Evolutionary conservation across 75 land plant species (phyloP), one percentile per base, ranked within the genome.

Genomic region (Pinus tabuliformis): DNA sequence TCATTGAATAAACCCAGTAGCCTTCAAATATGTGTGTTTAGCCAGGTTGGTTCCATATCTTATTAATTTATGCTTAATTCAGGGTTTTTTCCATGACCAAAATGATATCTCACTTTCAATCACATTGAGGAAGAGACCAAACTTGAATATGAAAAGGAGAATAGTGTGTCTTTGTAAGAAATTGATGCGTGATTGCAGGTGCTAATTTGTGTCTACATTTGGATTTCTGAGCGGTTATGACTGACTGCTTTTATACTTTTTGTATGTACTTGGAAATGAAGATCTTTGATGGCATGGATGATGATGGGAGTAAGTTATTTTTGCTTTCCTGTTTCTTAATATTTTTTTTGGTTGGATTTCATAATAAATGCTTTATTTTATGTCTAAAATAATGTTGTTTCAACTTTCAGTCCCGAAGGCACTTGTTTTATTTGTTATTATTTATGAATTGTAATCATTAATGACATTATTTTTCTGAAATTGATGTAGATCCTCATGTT

Each of bases 221-320:
- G 65, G 28, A 20, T 73, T 54, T 33, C 17, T 62, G 24, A n/a
- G 39, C 75, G 45, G 17, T 73, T 73, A 21, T 24, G 52, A 17
- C 5, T 72, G 24, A 20, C 5, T 3, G n/a, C 36, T 24, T 6
- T 57, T 15, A 63, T 56, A 49, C 21, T 54, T 72, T 33, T 70
- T 62, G 56, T n/a, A 21, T 78, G 63, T 61, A n/a, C 36, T 37
- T 77, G 66, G 28, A 30, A 68, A 16, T 33, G 21, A n/a, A 90
- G 92, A 83, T 88, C 86, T 90, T 90, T 73, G 90, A 88, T 72
- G 88, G 88, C 49, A 90, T 90, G 90, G 90, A 90, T 79, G 92
- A 90, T 62, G 88, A 88, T 85, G 92, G 88, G 85, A 90, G 92
- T 90, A 77, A 90, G 92, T 85, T 61, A 3, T 21, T 56, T 71